These are phyloP conservation scores for Emericellopsis terricola DNA, from an alignment of 495 filamentous ascomycete species.

Conservation along the genomic window DNA sequence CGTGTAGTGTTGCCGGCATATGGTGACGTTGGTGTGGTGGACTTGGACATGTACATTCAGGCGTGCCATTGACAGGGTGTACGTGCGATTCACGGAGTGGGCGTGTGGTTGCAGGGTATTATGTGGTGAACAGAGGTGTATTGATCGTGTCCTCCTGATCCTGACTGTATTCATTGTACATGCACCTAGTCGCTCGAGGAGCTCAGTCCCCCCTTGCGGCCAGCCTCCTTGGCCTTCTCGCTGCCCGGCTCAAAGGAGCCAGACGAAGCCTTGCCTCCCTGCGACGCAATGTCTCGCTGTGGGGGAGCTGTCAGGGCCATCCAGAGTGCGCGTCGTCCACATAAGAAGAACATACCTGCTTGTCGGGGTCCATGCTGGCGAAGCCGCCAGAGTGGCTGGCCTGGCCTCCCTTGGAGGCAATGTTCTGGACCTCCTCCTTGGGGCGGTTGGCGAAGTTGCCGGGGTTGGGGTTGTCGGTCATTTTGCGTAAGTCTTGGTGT, in stretches of 20 bases:
- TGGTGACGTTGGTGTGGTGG: no score
- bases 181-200: no score
- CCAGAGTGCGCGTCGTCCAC: no score
- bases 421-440: slow-evolving; percentile 35
- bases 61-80: no score
- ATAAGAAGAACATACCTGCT: slow-evolving; percentile 36
- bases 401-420: slow-evolving; percentile 33
- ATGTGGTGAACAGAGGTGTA: no score
- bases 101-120: no score
- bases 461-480: slow-evolving; percentile 29
- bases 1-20: no score
- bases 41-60: no score
- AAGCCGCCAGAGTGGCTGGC: slow-evolving; percentile 19
- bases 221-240: slow-evolving; percentile 26
- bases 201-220: slow-evolving; percentile 29
- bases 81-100: no score
- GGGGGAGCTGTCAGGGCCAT: neutral
- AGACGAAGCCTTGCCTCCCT: slow-evolving; percentile 32
- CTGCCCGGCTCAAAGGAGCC: slow-evolving; percentile 30
- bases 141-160: no score
- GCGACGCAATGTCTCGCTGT: slow-evolving; percentile 28
- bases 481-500: neutral
- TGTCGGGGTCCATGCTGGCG: slow-evolving; percentile 24
- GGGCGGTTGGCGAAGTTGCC: slow-evolving; percentile 46
- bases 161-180: no score